Evolutionary conservation across 176 grass and related monocot genomes (phyloP).

Genomic region (Melocanna baccifera): DNA sequence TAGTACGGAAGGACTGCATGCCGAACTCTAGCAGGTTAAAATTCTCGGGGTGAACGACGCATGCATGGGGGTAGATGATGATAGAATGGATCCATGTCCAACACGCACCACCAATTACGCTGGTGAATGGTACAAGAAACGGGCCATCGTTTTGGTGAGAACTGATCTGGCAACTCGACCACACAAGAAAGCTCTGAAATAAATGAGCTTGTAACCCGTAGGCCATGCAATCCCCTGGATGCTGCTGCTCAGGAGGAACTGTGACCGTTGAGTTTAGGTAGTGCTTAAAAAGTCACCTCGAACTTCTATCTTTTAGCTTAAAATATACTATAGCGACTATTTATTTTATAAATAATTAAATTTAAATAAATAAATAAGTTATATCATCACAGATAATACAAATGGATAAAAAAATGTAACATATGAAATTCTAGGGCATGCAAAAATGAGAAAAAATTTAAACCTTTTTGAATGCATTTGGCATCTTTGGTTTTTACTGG

Average conservation of each 20-base stretch:
- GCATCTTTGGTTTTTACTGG: too few species aligned
- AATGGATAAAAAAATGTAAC: too few species aligned
- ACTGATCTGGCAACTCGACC: background rate
- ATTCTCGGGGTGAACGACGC: background rate
- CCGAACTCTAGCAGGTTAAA: background rate
- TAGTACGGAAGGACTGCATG: background rate
- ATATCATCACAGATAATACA: too few species aligned
- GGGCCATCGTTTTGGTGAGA: slow-evolving; percentile 19
- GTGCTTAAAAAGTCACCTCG: too few species aligned
- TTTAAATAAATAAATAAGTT: too few species aligned
- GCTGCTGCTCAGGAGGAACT: background rate
- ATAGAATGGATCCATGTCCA: background rate
- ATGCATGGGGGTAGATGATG: background rate
- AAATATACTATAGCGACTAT: too few species aligned
- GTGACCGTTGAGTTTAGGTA: background rate
- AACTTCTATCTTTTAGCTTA: too few species aligned
- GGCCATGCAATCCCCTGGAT: background rate
- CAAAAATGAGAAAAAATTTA: too few species aligned
- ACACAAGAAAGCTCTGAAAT: background rate
- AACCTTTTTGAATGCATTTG: too few species aligned
- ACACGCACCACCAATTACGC: background rate
- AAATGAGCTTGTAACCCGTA: background rate
- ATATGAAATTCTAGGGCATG: too few species aligned
- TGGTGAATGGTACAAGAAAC: background rate
- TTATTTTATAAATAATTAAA: too few species aligned